Evolutionary conservation across 352 stramenopile species (phyloP).

Genomic region (Stramenopiles sp.): DNA sequence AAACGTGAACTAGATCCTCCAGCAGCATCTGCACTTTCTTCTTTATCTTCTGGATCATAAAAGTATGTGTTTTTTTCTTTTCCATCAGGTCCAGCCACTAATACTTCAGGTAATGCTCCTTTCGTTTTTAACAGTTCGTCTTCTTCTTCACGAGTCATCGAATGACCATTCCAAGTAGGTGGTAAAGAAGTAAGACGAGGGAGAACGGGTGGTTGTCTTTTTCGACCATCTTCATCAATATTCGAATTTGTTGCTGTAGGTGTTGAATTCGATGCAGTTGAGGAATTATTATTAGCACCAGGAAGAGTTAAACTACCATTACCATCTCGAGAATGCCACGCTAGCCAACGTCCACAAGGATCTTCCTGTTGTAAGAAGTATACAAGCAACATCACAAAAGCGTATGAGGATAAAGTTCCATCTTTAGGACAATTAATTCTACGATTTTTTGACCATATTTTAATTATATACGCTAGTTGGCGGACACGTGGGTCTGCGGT

Average conservation of each 20-base stretch:
- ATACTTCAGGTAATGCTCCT: background rate
- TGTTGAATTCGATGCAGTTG: no score
- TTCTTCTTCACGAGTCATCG: background rate
- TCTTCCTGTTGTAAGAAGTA: constrained; percentile 47
- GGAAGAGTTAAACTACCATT: no score
- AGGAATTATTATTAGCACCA: no score
- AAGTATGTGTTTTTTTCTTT: background rate
- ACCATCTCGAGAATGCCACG: no score
- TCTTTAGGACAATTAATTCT: constrained; percentile 76
- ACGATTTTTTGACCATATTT: constrained; percentile 73
- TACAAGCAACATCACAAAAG: constrained; percentile 67
- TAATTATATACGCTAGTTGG: constrained; percentile 68
- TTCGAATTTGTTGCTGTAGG: no score
- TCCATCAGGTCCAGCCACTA: background rate
- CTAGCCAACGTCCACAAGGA: background rate
- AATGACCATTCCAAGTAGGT: background rate
- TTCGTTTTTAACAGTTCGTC: no score
- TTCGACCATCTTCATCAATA: no score
- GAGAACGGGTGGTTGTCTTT: constrained; percentile 5
- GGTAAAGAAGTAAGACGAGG: background rate
- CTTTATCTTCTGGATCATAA: background rate
- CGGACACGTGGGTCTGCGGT: constrained; percentile 26
- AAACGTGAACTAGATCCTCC: background rate
- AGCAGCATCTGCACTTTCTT: background rate
- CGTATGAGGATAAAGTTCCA: constrained; percentile 77